A percentile compares a stretch with the other conserved stretches of the same genome.
These are phyloP conservation scores for Wickerhamiella galacta DNA, from an alignment of 805 yeast genomes.

Conservation along the genomic window DNA sequence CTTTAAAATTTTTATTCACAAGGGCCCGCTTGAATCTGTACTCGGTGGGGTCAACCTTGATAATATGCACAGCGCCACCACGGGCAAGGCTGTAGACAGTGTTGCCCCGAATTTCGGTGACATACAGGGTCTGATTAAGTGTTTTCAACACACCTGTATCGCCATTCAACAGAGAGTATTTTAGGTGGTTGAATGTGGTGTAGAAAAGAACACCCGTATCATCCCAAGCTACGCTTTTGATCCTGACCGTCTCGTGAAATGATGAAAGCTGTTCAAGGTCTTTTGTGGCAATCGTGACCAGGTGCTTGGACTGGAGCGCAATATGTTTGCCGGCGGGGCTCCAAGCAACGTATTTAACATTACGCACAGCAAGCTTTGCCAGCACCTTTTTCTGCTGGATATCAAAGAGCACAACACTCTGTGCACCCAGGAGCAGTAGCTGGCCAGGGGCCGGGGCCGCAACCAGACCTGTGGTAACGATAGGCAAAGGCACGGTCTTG, in stretches of 20 bases:
- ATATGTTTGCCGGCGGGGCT: constrained; percentile 72
- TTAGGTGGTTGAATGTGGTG: constrained; percentile 89
- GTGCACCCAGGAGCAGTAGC: constrained; percentile 54
- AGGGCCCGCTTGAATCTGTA: constrained; percentile 89
- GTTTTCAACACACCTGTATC: constrained; percentile 92
- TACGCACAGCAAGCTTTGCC: constrained; percentile 43
- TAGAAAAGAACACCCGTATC: constrained; percentile 81
- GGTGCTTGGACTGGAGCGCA: constrained; percentile 82
- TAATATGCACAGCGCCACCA: constrained; percentile 62
- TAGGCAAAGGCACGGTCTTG: constrained; percentile 45
- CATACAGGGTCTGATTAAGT: constrained; percentile 71
- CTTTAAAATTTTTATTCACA: constrained; percentile 75
- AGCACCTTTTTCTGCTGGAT: constrained; percentile 80
- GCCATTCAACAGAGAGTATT: constrained; percentile 83
- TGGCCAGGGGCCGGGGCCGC: constrained; percentile 65
- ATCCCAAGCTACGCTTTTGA: constrained; percentile 96
- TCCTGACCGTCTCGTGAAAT: constrained; percentile 90
- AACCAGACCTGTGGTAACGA: constrained; percentile 51
- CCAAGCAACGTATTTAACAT: constrained; percentile 82
- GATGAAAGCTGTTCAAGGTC: constrained; percentile 63
- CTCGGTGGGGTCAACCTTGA: constrained; percentile 87
- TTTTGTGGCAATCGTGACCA: constrained; percentile 72
- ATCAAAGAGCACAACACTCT: constrained; percentile 67
- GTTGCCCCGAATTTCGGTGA: constrained; percentile 49
- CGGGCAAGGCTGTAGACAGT: constrained; percentile 71